Evolutionary conservation across 495 filamentous ascomycete species (phyloP), one percentile per base, ranked within the genome.

Genomic region (Copromyces sp.): DNA sequence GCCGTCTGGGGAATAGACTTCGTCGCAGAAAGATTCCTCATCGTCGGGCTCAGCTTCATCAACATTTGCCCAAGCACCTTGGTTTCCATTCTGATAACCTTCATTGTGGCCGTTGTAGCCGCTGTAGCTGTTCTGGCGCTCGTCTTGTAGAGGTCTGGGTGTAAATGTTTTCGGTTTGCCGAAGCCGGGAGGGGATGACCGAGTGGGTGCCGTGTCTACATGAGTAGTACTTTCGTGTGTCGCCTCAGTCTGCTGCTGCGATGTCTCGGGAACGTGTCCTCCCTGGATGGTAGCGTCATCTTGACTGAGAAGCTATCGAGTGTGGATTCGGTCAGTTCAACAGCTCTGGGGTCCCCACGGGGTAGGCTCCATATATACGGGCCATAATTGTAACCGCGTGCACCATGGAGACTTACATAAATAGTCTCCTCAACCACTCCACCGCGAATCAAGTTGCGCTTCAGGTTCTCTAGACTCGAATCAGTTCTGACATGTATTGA

Each of bases 381-480:
- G 35, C 68, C 44, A 38, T 35, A 24, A 0, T 24, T 24, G 24
- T 24, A 37, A 65, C 29, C 53, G 14, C 29, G 7, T 37, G 29
- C 53, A 65, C 53, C 24, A 65, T 35, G 53, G 71, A 47, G 53
- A 70, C 84, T 78, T 80, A 90, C 89, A 78, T 87, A 83, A 47
- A 94, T 80, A 24, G 86, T 89, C 68, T 89, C 88, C 42, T 84
- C 80, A 3, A 86, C 84, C 69, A 93, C 84, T 3, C 91, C 91
- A 39, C 88, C 89, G 70, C 83, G 84, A 69, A 89, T 80, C 14
- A 94, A 86, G 70, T 89, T 89, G 5, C 83, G 84, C 70, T 84
- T 87, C 41, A 94, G 83, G 70, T 88, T 89, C 71, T 83, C 90
- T 93, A 70, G 20, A 14, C 24, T 16, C 11, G n/a, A 29, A 68